Evolutionary conservation across 2,329 filamentous ascomycete species (phyloP).

Genomic region (Trichoderma hamatum): DNA sequence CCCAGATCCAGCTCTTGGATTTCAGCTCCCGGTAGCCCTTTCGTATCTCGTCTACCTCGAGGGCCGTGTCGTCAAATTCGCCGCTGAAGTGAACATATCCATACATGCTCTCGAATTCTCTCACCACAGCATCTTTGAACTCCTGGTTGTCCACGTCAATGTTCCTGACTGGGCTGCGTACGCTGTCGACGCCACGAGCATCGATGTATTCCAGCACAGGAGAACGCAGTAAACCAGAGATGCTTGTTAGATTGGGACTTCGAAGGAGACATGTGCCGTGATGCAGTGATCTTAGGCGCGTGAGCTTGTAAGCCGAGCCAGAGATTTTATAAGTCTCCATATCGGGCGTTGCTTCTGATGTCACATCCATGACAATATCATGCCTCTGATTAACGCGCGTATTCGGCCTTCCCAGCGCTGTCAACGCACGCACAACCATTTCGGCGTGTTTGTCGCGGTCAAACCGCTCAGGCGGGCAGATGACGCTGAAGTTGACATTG

Average conservation of each 20-base stretch:
- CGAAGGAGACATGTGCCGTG: conserved; percentile 87
- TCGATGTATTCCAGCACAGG: conserved; percentile 76
- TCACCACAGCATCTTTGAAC: conserved; percentile 60
- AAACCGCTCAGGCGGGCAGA: conserved; percentile 75
- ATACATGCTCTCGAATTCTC: conserved; percentile 72
- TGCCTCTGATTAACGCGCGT: conserved; percentile 85
- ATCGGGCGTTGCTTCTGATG: conserved; percentile 20
- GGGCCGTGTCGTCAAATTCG: conserved; percentile 54
- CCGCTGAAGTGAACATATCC: conserved; percentile 42
- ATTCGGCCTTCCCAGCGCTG: conserved; percentile 57
- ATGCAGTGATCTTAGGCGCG: conserved; percentile 77
- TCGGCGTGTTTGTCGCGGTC: conserved; percentile 85
- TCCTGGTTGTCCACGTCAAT: conserved; percentile 57
- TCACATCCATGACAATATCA: conserved; percentile 78
- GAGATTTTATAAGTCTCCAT: conserved; percentile 72
- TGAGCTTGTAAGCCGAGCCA: conserved; percentile 94
- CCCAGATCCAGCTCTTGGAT: conserved; percentile 76
- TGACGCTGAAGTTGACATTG: conserved; percentile 94
- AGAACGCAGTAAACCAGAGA: conserved; percentile 74
- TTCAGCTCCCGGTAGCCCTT: conserved; percentile 43
- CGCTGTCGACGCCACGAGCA: conserved; percentile 87
- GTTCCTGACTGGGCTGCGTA: conserved; percentile 82
- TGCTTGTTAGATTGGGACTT: conserved; percentile 71
- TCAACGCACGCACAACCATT: conserved; percentile 88
- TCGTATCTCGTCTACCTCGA: conserved; percentile 54